Evolutionary conservation across 2,329 filamentous ascomycete genomes (phyloP), one percentile per base, ranked within the genome.

Genomic region (Spiromastix sp.): DNA sequence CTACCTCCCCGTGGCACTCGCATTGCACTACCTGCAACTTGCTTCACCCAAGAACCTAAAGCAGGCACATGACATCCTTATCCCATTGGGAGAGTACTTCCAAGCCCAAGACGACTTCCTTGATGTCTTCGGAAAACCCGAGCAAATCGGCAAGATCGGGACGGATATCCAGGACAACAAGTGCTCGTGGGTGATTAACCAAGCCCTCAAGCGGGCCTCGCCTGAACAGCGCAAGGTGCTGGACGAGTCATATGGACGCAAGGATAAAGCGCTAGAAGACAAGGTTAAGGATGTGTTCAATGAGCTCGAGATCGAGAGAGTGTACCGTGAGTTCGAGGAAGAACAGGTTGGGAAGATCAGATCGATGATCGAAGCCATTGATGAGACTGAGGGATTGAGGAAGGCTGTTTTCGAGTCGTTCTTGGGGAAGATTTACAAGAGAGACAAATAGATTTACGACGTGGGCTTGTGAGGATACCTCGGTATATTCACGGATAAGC

Each of bases 101-200:
- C 91, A 98, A 67, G 77, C 94, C 45, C 91, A 98, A 66, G 91
- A 98, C 61, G 91, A 98, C 70, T 98, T 91, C 68, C 83, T 98
- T 35, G 91, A 98, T 71, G 93, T 93, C 67, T 98, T 91, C 56
- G 91, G 89, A 50, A 79, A 89, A 50, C 86, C 91, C 25, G 77
- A 85, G 53, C 76, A 86, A 54, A 91, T 98, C 58, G 91, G 91
- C 63, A 98, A 98, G 77, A 94, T 96, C 47, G 91, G 91, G 47
- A 98, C 91, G 41, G 91, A 98, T 56, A 98, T 98, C 62, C 80
- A 87, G 72, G 91, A 98, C 68, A 98, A 98, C 76, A 98, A 98
- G 74, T 98, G 91, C 73, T 93, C 85, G 27, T 98, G 91, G 91
- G 70, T 98, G 41, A 75, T 98, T 63, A 98, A 98, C 73, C 81